Evolutionary conservation across 2,329 filamentous ascomycete species (phyloP).

Genomic region (Neofusicoccum cordaticola): DNA sequence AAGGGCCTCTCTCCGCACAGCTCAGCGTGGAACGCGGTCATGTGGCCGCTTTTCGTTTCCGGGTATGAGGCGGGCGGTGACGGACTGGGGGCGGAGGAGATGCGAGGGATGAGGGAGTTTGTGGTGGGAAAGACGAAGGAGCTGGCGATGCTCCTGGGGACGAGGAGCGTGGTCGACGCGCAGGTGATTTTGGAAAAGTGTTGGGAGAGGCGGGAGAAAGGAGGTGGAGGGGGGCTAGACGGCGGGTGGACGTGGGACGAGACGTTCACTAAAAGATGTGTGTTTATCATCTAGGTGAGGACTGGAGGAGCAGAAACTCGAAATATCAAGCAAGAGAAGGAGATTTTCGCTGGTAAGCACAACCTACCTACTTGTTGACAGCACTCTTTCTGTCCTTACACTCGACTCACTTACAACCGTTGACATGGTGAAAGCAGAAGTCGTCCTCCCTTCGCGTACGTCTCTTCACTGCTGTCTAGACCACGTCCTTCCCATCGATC

Average conservation of each 20-base stretch:
- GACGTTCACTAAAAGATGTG: neutral
- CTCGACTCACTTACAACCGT: too few relatives aligned
- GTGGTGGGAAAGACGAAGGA: neutral
- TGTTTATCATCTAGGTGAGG: neutral
- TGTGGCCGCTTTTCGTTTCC: neutral
- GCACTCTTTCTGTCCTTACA: too few relatives aligned
- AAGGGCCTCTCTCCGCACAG: neutral
- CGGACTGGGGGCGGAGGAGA: neutral
- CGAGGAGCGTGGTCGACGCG: neutral
- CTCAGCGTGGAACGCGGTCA: neutral
- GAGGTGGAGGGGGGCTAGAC: neutral
- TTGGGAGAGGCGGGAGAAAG: neutral
- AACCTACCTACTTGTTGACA: too few relatives aligned
- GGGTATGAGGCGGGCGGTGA: neutral
- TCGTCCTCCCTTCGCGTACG: too few relatives aligned
- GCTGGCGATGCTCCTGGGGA: neutral
- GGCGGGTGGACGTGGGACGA: neutral
- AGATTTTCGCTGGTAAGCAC: too few relatives aligned
- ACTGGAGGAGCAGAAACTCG: too few relatives aligned
- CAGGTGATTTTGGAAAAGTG: neutral
- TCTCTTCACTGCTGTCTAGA: too few relatives aligned
- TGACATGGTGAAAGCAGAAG: too few relatives aligned
- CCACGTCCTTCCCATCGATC: too few relatives aligned
- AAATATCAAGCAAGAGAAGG: too few relatives aligned
- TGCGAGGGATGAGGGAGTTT: neutral